These are phyloP conservation scores for Wickerhamiella brachini DNA, from an alignment of 805 yeast species.

Conservation along the genomic window DNA sequence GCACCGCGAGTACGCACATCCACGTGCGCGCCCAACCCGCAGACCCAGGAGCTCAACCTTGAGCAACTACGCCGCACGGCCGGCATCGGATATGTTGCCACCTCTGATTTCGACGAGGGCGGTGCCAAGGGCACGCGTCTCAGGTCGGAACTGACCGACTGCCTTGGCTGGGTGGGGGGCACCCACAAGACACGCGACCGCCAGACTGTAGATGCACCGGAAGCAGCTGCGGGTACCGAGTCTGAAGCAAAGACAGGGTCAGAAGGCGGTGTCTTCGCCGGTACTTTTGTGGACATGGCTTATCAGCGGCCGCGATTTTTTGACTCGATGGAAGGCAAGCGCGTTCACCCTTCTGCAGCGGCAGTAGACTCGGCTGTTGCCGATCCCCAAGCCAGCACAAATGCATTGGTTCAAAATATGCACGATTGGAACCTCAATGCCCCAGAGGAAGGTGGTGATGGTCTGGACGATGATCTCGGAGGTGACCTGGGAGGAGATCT, in stretches of 20 bases:
- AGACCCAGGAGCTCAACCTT: slow-evolving; percentile 21
- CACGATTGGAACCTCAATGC: slow-evolving; percentile 13
- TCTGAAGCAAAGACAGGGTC: too few species aligned
- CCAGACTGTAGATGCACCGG: too few species aligned
- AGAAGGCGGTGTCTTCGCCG: background rate
- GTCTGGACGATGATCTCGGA: background rate
- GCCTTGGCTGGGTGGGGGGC: slow-evolving; percentile 40
- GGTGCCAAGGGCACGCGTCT: slow-evolving; percentile 31
- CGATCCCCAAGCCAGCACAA: slow-evolving; percentile 13
- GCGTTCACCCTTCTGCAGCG: slow-evolving; percentile 6
- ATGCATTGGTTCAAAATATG: slow-evolving; percentile 9
- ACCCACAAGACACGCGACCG: background rate
- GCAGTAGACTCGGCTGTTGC: slow-evolving; percentile 9
- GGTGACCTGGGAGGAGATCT: background rate
- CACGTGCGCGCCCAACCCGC: slow-evolving; percentile 21
- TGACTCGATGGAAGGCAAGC: background rate
- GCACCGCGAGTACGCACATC: slow-evolving; percentile 17
- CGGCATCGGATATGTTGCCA: background rate
- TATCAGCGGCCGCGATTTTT: background rate
- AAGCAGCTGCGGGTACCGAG: background rate
- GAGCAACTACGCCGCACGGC: slow-evolving; percentile 18
- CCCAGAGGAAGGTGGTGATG: background rate
- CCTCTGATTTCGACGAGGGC: slow-evolving; percentile 33
- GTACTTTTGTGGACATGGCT: background rate
- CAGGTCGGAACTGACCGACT: slow-evolving; percentile 43